These are phyloP conservation scores for Saprolegnia parasitica DNA, from an alignment of 352 stramenopile genomes.

Conservation along the genomic window DNA sequence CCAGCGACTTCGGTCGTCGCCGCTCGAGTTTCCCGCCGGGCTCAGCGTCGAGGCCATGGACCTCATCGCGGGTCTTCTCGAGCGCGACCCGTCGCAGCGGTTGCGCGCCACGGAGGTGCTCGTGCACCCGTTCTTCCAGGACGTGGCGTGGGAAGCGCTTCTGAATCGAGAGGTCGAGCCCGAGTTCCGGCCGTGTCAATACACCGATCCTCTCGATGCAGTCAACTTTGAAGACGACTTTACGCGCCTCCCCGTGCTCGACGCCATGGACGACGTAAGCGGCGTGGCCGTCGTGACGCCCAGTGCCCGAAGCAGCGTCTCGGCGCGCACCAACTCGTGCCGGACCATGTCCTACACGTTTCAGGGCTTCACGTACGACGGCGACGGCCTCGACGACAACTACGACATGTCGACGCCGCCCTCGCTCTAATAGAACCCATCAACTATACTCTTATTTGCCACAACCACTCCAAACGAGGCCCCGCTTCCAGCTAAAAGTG, in stretches of 20 bases:
- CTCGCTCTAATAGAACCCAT: conserved; percentile 12
- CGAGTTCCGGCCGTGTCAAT: conserved; percentile 77
- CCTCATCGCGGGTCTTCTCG: conserved; percentile 83
- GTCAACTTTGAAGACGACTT: conserved; percentile 84
- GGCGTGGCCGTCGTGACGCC: not conserved
- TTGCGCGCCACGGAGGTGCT: conserved; percentile 85
- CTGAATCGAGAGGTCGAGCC: conserved; percentile 72
- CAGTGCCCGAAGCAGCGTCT: conserved; percentile 39
- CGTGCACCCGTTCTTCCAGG: conserved; percentile 75
- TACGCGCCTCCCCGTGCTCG: conserved; percentile 61
- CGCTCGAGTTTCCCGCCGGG: conserved; percentile 70
- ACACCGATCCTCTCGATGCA: conserved; percentile 74
- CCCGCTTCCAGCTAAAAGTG: not conserved
- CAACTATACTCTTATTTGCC: not conserved
- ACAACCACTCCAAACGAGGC: no score
- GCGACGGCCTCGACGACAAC: conserved; percentile 28
- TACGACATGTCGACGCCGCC: conserved; percentile 7
- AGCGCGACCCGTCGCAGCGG: conserved; percentile 87
- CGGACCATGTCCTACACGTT: conserved; percentile 85
- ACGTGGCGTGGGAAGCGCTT: conserved; percentile 77
- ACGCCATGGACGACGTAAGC: conserved; percentile 13
- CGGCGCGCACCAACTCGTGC: conserved; percentile 52
- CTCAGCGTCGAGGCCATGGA: conserved; percentile 65
- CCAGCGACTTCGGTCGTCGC: conserved; percentile 51
- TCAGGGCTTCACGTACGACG: conserved; percentile 78